Conservation (phyloP, 2,329 filamentous ascomycete genomes). For the Neofusicoccum kwambonambiense region DNA sequence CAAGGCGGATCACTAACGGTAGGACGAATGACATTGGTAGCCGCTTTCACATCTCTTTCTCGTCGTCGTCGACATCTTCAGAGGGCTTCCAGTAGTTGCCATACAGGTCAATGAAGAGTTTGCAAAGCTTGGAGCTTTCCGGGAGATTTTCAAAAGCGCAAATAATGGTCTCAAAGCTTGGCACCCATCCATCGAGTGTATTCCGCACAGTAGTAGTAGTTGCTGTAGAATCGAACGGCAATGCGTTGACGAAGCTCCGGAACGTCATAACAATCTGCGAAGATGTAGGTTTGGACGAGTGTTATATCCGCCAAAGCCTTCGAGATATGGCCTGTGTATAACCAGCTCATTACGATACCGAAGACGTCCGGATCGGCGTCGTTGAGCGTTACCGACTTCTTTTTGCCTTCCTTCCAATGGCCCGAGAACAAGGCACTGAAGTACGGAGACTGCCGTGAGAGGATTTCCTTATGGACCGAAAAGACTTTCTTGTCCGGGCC, state of each 20-base stretch:
- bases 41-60: background rate
- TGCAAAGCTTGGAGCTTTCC: background rate
- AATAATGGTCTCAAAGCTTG: background rate
- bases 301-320: background rate
- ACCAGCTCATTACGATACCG: background rate
- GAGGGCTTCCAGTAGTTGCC: background rate
- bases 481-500: background rate
- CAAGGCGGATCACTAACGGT: background rate
- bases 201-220: too few relatives aligned
- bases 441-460: background rate
- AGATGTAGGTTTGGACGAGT: background rate
- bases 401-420: background rate
- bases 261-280: conserved; percentile 6
- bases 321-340: background rate
- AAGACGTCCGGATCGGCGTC: background rate
- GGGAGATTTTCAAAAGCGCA: background rate
- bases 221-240: too few relatives aligned
- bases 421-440: background rate
- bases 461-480: background rate
- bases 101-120: background rate
- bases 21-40: background rate
- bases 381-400: background rate
- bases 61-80: background rate
- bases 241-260: background rate
- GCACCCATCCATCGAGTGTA: too few relatives aligned